These are phyloP conservation scores for Solanum peruvianum DNA, from an alignment of 257 asterid species.

Conservation along the genomic window DNA sequence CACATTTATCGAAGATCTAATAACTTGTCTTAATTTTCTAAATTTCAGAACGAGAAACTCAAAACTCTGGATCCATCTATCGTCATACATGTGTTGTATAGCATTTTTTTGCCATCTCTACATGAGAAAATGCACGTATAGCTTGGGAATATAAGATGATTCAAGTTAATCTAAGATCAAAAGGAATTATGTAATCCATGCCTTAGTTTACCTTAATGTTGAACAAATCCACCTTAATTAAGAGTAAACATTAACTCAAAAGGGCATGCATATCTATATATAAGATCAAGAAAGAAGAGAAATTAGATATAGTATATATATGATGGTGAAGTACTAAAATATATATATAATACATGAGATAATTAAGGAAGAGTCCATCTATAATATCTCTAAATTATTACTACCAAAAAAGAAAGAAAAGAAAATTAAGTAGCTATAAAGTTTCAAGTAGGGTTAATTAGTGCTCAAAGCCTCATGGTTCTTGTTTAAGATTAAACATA, in stretches of 20 bases:
- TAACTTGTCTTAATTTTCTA: no score
- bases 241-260: not conserved
- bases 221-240: not conserved
- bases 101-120: not conserved
- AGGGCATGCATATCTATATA: not conserved
- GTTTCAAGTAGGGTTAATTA: not conserved
- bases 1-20: not conserved
- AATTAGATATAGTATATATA: not conserved
- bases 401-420: not conserved
- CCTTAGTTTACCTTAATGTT: not conserved
- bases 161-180: not conserved
- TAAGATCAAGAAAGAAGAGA: not conserved
- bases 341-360: not conserved
- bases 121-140: not conserved
- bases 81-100: not conserved
- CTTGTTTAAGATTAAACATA: constrained; percentile 21
- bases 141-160: not conserved
- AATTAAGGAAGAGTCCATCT: not conserved
- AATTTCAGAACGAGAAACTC: not conserved
- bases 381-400: not conserved
- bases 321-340: not conserved
- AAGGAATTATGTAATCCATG: not conserved
- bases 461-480: constrained; percentile 4
- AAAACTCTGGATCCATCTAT: not conserved
- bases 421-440: not conserved